Evolutionary conservation across 345 rosid species (phyloP), one percentile per base, ranked within the genome.

Genomic region (Litchi chinensis): DNA sequence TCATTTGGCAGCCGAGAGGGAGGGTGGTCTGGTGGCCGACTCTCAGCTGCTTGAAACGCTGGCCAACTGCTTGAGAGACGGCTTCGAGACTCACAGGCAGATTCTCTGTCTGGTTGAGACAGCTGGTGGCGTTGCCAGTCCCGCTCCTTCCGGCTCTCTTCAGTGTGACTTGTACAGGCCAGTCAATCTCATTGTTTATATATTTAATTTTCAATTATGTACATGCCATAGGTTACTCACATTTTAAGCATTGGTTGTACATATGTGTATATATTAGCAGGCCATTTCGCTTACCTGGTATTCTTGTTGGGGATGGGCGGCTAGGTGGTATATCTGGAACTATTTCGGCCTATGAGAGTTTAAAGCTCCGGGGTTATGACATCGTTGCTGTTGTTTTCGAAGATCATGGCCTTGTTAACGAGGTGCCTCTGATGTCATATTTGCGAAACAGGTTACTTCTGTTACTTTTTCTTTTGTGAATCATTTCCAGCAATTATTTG

Each of bases 41-140:
- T 81, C 85, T 19, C 46, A 24, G 19, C 84, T 95, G 79, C 70
- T 91, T 78, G 65, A 70, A 73, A 80, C 77, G 86, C 12, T 95
- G 84, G 88, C 77, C 73, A 82, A 74, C 18, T 86, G 88, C 64
- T 82, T 95, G 81, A 85, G 46, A 79, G 86, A 81, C 50, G 86
- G 82, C 16, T 48, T 79, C 64, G 89, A 82, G 18, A 81, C 79
- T 84, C 84, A 74, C 73, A 41, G 48, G n/a, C 84, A 50, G 56
- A 76, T 77, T 68, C 81, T 95, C 8, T 93, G 94, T 79, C 83
- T 96, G 62, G 88, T 96, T 56, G 98, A 96, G 85, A 93, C 99
- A 66, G 95, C 99, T 13, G 99, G 99, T 2, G 98, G 99, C 19
- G 95, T 96, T 64, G 99, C 98, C 0, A 94, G 97, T 70, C 98